A percentile compares a stretch with the other conserved stretches of the same genome.
Evolutionary conservation across 2,329 filamentous ascomycete genomes (phyloP).

Genomic region (Fusarium sp.): DNA sequence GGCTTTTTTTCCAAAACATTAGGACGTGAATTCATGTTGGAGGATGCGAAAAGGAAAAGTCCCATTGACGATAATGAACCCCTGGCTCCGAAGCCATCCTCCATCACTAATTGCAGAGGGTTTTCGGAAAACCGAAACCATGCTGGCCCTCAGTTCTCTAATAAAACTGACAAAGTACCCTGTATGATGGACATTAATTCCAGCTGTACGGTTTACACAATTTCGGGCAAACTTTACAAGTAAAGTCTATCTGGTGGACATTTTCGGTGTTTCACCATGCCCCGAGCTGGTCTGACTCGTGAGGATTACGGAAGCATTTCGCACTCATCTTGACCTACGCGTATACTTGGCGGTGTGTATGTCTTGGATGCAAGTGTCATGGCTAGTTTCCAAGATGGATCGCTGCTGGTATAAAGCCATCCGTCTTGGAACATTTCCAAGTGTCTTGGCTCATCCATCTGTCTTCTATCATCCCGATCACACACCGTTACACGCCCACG

Average conservation of each 20-base stretch:
- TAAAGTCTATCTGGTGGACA: background rate
- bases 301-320: background rate
- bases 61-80: too few species aligned
- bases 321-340: background rate
- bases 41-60: too few species aligned
- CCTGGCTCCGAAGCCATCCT: too few species aligned
- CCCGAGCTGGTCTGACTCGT: background rate
- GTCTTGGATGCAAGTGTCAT: background rate
- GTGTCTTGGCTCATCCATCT: background rate
- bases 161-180: too few species aligned
- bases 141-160: too few species aligned
- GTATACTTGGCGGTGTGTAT: background rate
- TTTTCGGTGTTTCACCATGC: background rate
- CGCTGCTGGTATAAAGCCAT: background rate
- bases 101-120: too few species aligned
- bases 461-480: background rate
- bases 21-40: too few species aligned
- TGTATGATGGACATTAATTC: too few species aligned
- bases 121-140: too few species aligned
- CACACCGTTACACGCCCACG: background rate
- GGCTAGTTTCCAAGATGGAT: background rate
- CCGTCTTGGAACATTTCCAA: background rate
- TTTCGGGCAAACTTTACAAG: background rate
- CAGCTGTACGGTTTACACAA: too few species aligned
- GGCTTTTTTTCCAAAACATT: background rate